These are phyloP conservation scores for Vitis labrusca DNA, from an alignment of 164 flowering plant species.

Conservation along the genomic window DNA sequence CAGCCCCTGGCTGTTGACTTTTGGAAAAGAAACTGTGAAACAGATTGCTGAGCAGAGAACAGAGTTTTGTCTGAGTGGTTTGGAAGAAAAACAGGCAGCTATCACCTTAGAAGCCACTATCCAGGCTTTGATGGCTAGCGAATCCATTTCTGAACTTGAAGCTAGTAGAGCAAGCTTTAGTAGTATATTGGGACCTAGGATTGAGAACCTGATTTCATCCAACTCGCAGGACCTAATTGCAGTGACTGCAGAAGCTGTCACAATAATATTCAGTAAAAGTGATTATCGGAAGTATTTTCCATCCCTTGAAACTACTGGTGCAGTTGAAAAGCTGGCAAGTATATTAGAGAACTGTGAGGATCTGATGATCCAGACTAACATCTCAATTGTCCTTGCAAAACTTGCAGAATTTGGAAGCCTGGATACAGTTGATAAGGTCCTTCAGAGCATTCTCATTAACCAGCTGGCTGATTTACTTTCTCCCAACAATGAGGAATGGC, in stretches of 20 bases:
- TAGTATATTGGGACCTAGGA: slow-evolving; percentile 36
- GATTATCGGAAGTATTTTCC: slow-evolving; percentile 33
- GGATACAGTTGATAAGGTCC: slow-evolving; percentile 31
- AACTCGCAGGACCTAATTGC: slow-evolving; percentile 30
- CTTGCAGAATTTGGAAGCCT: slow-evolving; percentile 42
- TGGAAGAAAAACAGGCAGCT: slow-evolving; percentile 30
- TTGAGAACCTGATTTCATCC: slow-evolving; percentile 28
- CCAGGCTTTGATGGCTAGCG: slow-evolving; percentile 48
- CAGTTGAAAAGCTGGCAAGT: slow-evolving; percentile 32
- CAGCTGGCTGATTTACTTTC: slow-evolving; percentile 33
- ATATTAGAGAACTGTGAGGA: slow-evolving; percentile 31
- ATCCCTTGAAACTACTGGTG: slow-evolving; percentile 33
- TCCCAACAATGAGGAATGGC: slow-evolving; percentile 35
- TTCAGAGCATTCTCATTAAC: slow-evolving; percentile 30
- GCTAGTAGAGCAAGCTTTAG: slow-evolving; percentile 41
- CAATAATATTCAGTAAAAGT: slow-evolving; percentile 26
- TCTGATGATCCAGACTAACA: slow-evolving; percentile 31
- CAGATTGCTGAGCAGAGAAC: slow-evolving; percentile 30
- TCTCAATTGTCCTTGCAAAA: slow-evolving; percentile 38
- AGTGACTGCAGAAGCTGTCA: slow-evolving; percentile 33
- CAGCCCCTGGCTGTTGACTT: slow-evolving; percentile 46
- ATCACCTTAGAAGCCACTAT: slow-evolving; percentile 33
- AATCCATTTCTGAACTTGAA: slow-evolving; percentile 47
- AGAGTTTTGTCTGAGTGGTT: slow-evolving; percentile 18
- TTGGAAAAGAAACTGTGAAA: slow-evolving; percentile 39